Conservation (phyloP, 139 green algal species). For the Diplosphaera chodatii region DNA sequence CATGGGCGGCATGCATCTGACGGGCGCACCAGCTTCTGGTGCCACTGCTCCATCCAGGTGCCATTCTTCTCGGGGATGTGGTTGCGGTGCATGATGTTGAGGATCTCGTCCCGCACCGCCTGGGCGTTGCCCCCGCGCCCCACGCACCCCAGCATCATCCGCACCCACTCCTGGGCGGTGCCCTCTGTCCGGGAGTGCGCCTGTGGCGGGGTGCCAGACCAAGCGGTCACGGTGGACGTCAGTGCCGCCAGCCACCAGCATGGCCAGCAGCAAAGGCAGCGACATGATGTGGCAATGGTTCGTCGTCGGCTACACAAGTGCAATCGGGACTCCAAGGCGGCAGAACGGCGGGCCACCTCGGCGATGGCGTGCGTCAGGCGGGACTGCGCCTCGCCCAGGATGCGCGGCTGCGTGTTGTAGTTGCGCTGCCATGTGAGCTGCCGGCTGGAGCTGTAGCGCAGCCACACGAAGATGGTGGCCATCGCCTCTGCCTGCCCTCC, state of each 20-base stretch:
- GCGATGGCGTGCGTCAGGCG: conserved; percentile 81
- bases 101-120: conserved; percentile 95
- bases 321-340: too few relatives aligned
- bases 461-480: conserved; percentile 84
- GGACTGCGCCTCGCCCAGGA: conserved; percentile 82
- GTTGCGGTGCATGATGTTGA: conserved; percentile 98
- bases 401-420: conserved; percentile 98
- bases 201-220: conserved; percentile 3
- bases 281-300: too few relatives aligned
- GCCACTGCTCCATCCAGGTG: conserved; percentile 97
- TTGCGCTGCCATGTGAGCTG: conserved; percentile 99
- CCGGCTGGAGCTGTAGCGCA: conserved; percentile 85
- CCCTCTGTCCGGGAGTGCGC: conserved; percentile 30
- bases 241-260: too few relatives aligned
- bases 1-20: neutral
- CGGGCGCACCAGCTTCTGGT: conserved; percentile 80
- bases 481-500: conserved; percentile 39
- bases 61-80: conserved; percentile 64
- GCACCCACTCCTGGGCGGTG: conserved; percentile 83
- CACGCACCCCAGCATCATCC: conserved; percentile 79
- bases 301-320: too few relatives aligned
- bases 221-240: too few relatives aligned
- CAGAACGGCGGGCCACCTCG: conserved; percentile 10
- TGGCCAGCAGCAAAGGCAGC: too few relatives aligned
- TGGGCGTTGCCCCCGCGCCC: conserved; percentile 93